These are phyloP conservation scores for Fusarium longipes DNA, from an alignment of 2,329 filamentous ascomycete species.

Conservation along the genomic window DNA sequence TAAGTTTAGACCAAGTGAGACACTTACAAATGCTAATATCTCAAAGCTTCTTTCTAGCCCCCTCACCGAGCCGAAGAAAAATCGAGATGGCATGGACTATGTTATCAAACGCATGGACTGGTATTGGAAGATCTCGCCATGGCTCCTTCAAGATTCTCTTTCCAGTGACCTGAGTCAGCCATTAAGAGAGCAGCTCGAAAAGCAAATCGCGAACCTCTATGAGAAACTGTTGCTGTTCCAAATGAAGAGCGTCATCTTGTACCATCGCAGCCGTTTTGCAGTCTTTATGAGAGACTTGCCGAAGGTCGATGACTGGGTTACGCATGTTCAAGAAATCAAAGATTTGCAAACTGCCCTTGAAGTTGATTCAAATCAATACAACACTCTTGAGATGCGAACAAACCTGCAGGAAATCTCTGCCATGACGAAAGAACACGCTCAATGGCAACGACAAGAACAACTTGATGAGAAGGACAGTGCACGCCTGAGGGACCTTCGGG, in stretches of 20 bases:
- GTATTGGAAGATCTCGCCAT: background rate
- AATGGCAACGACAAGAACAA: background rate
- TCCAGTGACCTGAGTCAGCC: background rate
- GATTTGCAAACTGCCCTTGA: background rate
- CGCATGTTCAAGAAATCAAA: background rate
- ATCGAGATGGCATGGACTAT: background rate
- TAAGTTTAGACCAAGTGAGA: background rate
- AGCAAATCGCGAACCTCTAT: background rate
- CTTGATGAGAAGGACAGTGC: background rate
- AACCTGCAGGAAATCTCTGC: background rate
- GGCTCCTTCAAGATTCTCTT: background rate
- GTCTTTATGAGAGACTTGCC: background rate
- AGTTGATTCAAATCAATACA: background rate
- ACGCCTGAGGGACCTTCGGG: background rate
- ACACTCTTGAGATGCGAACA: background rate
- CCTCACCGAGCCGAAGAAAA: background rate
- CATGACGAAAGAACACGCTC: background rate
- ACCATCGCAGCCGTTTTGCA: background rate
- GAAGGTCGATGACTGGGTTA: background rate
- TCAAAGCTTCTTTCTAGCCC: background rate
- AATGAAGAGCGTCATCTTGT: background rate
- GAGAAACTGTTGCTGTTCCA: background rate
- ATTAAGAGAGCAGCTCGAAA: background rate
- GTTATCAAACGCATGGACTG: background rate
- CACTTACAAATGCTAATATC: no score